Evolutionary conservation across 1,139 yeast species (phyloP).

Genomic region (Suhomyces choctaworum): DNA sequence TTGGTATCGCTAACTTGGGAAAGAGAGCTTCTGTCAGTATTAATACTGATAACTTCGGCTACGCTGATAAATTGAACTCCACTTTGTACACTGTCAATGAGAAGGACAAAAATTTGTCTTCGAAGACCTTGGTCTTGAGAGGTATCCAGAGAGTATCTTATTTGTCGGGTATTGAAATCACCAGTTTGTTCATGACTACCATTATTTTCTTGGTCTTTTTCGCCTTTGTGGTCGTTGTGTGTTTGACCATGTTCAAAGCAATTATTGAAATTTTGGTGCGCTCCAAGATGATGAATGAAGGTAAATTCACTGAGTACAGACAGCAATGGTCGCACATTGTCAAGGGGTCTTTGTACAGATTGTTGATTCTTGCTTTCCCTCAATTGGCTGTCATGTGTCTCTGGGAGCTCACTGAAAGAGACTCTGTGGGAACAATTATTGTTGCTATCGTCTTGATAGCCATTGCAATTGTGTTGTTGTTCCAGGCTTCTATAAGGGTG

Average conservation of each 20-base stretch:
- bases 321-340: conserved; percentile 76
- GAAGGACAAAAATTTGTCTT: conserved; percentile 50
- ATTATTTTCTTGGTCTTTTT: conserved; percentile 79
- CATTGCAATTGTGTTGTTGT: conserved; percentile 57
- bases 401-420: conserved; percentile 85
- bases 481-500: conserved; percentile 75
- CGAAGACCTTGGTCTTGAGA: conserved; percentile 75
- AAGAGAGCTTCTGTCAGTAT: conserved; percentile 36
- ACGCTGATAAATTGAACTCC: conserved; percentile 50
- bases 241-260: conserved; percentile 70
- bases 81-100: conserved; percentile 72
- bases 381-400: conserved; percentile 79
- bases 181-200: conserved; percentile 84
- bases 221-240: conserved; percentile 67
- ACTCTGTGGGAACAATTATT: conserved; percentile 80
- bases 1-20: conserved; percentile 19
- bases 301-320: conserved; percentile 76
- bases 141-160: conserved; percentile 93
- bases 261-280: conserved; percentile 68
- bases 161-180: conserved; percentile 79
- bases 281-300: conserved; percentile 58
- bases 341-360: conserved; percentile 85
- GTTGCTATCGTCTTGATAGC: conserved; percentile 71
- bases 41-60: conserved; percentile 45
- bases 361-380: conserved; percentile 80